Base-by-base conservation (phyloP, 805 yeast genomes). In the Candida tammaniensis region DNA sequence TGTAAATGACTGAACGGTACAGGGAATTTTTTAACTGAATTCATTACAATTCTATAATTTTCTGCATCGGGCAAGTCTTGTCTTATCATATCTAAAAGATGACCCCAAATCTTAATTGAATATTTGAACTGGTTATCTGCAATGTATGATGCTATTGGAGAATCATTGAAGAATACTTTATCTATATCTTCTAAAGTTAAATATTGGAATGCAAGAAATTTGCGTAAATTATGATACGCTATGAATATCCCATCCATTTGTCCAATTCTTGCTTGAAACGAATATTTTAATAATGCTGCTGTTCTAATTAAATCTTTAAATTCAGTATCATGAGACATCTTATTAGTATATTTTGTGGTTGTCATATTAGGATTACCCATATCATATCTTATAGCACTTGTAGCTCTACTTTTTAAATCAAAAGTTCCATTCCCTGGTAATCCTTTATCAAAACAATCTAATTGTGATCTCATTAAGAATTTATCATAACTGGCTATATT, bases 231-330 rank as follows among this genome's bases (percentile, higher is more conserved):
- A 57, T 91, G 98, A 56, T 81, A 91, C 0, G 96, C 96, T 11
- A 91, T 70, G 47, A 86, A 87, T 2, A 93, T 86, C 5, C 98
- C 98, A 58, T 89, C 97, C 98, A 93, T 91, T 48, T 84, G 80
- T 3, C 98, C 98, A 26, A 91, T 84, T 42, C 97, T 70, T 0
- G 96, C 98, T 57, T 93, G 98, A 45, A 91, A 68, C 2, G 85
- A 74, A 52, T 91, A 91, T 59, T 91, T 91, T 47, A 91, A 64
- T 59, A 91, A 60, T 0, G 93, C 82, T 2, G 68, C 70, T 2
- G 91, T 75, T 38, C 85, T 64, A 12, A 81, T 74, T 48, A 91
- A 70, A 50, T 91, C 98, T 41, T 64, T 70, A 54, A 74, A 70
- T 51, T 91, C 98, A 11, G 23, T 13, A 9, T 6, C 11, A 23